phyloP scores from a whole-genome alignment of 2,329 filamentous ascomycete species.

The Penicillium fuscoglaucum region DNA sequence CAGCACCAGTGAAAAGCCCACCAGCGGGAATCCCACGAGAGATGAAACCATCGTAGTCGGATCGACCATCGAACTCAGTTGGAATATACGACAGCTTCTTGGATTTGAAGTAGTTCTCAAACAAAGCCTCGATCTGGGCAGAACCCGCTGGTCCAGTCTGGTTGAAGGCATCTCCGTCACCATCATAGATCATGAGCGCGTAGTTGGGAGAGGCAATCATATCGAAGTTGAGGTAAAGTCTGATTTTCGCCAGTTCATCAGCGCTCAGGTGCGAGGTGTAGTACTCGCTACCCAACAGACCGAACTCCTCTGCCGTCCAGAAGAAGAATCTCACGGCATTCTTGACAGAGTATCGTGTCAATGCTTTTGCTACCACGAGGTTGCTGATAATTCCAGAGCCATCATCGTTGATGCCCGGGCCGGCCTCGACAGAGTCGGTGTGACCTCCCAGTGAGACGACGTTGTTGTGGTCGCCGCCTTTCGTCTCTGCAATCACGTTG shows the following conservation, averaged over 20 bases:
- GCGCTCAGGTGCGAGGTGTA: conserved; percentile 55
- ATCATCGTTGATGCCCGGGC: conserved; percentile 76
- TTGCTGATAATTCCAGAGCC: conserved; percentile 66
- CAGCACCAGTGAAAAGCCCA: conserved; percentile 75
- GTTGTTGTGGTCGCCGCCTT: conserved; percentile 59
- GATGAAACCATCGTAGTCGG: conserved; percentile 78
- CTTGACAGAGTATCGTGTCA: conserved; percentile 71
- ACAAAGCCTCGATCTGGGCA: conserved; percentile 66
- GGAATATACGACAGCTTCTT: conserved; percentile 66
- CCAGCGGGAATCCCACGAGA: conserved; percentile 70
- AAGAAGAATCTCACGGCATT: conserved; percentile 68
- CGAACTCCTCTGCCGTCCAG: conserved; percentile 66
- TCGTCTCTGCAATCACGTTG: conserved; percentile 63
- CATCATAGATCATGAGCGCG: conserved; percentile 56
- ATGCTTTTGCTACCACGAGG: conserved; percentile 59
- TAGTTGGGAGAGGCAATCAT: conserved; percentile 69
- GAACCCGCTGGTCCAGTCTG: conserved; percentile 61
- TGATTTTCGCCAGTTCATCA: conserved; percentile 58
- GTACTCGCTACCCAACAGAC: conserved; percentile 60
- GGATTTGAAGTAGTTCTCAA: conserved; percentile 64
- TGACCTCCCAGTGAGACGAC: conserved; percentile 61
- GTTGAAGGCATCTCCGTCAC: conserved; percentile 49
- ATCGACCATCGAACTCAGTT: conserved; percentile 74
- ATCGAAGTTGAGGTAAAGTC: conserved; percentile 70
- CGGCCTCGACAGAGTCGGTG: conserved; percentile 60